Evolutionary conservation across 2,329 filamentous ascomycete genomes (phyloP).

Genomic region (Phyllosticta capitalensis): DNA sequence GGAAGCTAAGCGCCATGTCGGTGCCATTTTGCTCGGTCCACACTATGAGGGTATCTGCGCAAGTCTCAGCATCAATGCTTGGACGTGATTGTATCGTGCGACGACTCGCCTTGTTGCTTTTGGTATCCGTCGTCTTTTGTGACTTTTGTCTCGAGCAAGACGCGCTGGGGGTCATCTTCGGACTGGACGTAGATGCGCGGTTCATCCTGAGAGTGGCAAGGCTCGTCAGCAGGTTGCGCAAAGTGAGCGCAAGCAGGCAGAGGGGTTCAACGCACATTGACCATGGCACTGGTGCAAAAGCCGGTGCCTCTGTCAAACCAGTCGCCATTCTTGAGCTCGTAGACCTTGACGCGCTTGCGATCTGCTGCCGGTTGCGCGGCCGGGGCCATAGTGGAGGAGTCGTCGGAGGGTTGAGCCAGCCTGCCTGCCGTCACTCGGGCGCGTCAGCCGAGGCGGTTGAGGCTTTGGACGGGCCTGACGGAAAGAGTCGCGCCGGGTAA

Average conservation of each 20-base stretch:
- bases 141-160: slow-evolving; percentile 82
- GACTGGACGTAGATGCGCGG: slow-evolving; percentile 85
- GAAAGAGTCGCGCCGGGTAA: slow-evolving; percentile 1
- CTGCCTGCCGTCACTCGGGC: slow-evolving; percentile 13
- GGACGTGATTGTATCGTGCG: neutral
- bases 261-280: slow-evolving; percentile 48
- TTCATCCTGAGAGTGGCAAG: slow-evolving; percentile 58
- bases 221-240: slow-evolving; percentile 8
- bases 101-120: slow-evolving; percentile 77
- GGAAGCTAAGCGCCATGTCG: slow-evolving; percentile 97
- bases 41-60: slow-evolving; percentile 67
- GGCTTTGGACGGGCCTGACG: neutral
- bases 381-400: slow-evolving; percentile 31
- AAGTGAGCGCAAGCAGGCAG: neutral
- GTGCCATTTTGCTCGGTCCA: slow-evolving; percentile 89
- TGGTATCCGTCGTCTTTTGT: slow-evolving; percentile 93
- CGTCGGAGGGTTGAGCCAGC: slow-evolving; percentile 13
- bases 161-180: slow-evolving; percentile 77
- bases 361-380: slow-evolving; percentile 37
- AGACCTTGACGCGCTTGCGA: slow-evolving; percentile 81
- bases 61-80: slow-evolving; percentile 4
- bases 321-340: slow-evolving; percentile 96
- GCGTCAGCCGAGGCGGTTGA: slow-evolving; percentile 23
- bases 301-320: slow-evolving; percentile 98
- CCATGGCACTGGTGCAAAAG: slow-evolving; percentile 74